Conservation (phyloP, 306 rosid species). For the Dalbergia cochinchinensis region DNA sequence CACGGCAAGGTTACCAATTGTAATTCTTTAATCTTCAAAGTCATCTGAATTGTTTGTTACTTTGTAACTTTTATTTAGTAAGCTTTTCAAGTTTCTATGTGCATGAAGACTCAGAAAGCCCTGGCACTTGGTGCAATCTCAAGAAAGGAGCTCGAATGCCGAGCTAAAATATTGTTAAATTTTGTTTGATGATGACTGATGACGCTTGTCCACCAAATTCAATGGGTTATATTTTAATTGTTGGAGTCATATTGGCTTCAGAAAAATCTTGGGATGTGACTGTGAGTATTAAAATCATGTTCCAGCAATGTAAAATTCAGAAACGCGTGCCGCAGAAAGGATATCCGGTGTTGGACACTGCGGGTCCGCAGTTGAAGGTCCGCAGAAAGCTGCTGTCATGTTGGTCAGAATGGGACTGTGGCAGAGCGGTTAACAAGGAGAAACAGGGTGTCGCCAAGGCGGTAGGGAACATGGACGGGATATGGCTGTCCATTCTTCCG, state of each 20-base stretch:
- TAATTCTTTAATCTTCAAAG: background rate
- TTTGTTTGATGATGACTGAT: background rate
- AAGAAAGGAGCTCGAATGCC: background rate
- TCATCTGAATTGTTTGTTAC: background rate
- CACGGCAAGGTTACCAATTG: background rate
- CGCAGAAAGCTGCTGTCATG: too few relatives aligned
- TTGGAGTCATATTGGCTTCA: background rate
- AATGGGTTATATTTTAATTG: background rate
- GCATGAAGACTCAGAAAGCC: conserved; percentile 20
- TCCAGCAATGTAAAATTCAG: conserved; percentile 30
- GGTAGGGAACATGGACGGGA: background rate
- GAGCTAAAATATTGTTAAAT: background rate
- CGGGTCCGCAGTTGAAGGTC: too few relatives aligned
- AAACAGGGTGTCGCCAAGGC: background rate
- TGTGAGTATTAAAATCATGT: background rate
- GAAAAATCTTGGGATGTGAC: background rate
- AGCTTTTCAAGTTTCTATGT: conserved; percentile 21
- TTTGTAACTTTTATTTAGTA: background rate
- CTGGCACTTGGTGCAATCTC: background rate
- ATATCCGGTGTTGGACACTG: too few relatives aligned
- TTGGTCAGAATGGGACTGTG: too few relatives aligned
- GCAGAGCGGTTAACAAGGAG: background rate
- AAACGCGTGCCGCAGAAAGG: conserved; percentile 48
- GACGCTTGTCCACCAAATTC: background rate
- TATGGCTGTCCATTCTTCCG: background rate